Percentiles rank a stretch among this genome's conserved stretches.
Evolutionary conservation across 495 filamentous ascomycete species (phyloP).

Genomic region (Aspergillus avenaceus): DNA sequence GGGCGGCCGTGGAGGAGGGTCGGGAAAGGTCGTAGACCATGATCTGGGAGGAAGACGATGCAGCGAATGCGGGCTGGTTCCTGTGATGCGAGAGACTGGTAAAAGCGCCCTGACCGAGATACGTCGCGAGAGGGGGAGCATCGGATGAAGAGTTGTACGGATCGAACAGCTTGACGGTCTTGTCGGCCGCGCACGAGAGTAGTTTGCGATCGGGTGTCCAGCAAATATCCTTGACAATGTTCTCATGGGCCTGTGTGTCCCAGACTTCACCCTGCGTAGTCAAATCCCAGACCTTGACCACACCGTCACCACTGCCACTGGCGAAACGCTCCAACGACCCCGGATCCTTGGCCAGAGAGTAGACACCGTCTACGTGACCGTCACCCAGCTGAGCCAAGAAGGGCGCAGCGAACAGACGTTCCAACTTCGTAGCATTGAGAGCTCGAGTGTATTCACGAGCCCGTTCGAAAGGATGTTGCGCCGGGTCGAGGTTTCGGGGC

Average conservation of each 20-base stretch:
- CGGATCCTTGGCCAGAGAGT: constrained; percentile 67
- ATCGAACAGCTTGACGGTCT: constrained; percentile 84
- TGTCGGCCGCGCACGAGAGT: constrained; percentile 85
- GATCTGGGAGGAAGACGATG: constrained; percentile 74
- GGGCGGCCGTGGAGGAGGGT: constrained; percentile 64
- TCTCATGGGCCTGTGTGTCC: constrained; percentile 75
- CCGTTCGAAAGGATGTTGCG: constrained; percentile 90
- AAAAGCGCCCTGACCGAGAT: constrained; percentile 75
- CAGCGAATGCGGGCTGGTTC: constrained; percentile 66
- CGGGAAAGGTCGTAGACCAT: constrained; percentile 83
- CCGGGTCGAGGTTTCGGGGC: constrained; percentile 86
- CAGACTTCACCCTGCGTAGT: constrained; percentile 74
- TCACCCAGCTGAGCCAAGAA: constrained; percentile 84
- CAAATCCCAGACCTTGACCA: constrained; percentile 93
- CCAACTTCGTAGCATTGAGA: constrained; percentile 87
- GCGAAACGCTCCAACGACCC: constrained; percentile 66
- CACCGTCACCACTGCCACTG: constrained; percentile 77
- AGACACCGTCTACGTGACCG: constrained; percentile 93
- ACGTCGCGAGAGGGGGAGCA: constrained; percentile 68
- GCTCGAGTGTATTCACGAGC: constrained; percentile 89
- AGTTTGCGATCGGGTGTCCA: constrained; percentile 83
- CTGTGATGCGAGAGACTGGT: constrained; percentile 83
- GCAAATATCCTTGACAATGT: constrained; percentile 86
- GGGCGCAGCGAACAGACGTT: constrained; percentile 93
- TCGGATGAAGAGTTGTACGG: constrained; percentile 69